Conservation (phyloP, 2,329 filamentous ascomycete genomes). For the Nothophaeocryptopus gaeumannii region DNA sequence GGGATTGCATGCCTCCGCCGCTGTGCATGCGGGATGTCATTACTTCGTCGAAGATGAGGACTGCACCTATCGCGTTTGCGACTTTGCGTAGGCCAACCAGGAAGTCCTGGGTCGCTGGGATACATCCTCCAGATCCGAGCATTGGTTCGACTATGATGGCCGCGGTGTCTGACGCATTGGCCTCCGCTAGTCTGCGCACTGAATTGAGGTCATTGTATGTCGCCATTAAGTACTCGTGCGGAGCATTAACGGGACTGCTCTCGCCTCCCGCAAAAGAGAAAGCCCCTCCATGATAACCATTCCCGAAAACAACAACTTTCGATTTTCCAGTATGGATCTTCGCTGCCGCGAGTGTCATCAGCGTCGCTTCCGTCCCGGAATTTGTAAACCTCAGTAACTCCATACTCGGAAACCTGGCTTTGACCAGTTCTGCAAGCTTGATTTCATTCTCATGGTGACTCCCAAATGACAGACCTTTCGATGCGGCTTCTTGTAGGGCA, state of each 20-base stretch:
- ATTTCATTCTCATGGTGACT: constrained; percentile 53
- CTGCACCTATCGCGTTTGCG: constrained; percentile 49
- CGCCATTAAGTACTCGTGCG: constrained; percentile 57
- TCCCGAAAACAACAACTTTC: constrained; percentile 52
- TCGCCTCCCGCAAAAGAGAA: constrained; percentile 42
- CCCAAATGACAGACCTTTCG: constrained; percentile 55
- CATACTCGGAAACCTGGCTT: constrained; percentile 51
- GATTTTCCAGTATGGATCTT: constrained; percentile 44
- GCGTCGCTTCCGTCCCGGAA: constrained; percentile 64
- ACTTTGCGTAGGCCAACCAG: constrained; percentile 50
- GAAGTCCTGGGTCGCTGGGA: constrained; percentile 53
- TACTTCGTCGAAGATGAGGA: constrained; percentile 70
- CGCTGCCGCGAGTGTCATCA: constrained; percentile 57
- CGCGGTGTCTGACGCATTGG: constrained; percentile 47
- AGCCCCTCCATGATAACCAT: constrained; percentile 56
- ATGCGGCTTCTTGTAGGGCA: constrained; percentile 49
- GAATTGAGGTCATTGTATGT: constrained; percentile 59
- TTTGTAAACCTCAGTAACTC: constrained; percentile 62
- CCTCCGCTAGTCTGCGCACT: constrained; percentile 43
- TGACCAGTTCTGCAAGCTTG: constrained; percentile 52
- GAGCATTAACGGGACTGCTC: constrained; percentile 35
- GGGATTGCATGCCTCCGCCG: constrained; percentile 46
- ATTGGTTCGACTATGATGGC: constrained; percentile 66
- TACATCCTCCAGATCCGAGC: constrained; percentile 62
- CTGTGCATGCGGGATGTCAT: constrained; percentile 62